Conservation (phyloP, 805 yeast species). For the Barnettozyma vustinii region DNA sequence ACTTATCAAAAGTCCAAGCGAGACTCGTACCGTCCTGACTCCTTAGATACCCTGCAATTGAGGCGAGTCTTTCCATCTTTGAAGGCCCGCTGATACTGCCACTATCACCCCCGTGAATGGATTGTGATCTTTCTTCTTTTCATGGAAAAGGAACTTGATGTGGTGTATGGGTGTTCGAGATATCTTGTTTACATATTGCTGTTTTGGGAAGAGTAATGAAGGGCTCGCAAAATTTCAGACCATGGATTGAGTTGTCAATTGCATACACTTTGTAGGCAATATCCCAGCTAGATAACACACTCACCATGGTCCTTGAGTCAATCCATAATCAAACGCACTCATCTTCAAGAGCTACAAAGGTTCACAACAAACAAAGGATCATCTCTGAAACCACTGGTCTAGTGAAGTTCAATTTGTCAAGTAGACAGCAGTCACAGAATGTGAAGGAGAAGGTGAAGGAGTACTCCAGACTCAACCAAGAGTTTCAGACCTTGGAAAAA, state of each 20-base stretch:
- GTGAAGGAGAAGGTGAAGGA: constrained; percentile 11
- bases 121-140: not conserved
- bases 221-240: not conserved
- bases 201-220: constrained; percentile 7
- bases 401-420: constrained; percentile 33
- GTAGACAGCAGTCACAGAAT: not conserved
- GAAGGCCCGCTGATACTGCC: not conserved
- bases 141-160: not conserved
- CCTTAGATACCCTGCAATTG: not conserved
- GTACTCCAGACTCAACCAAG: constrained; percentile 10
- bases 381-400: constrained; percentile 48
- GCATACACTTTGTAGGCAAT: no score
- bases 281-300: no score
- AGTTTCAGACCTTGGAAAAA: constrained; percentile 14
- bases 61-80: constrained; percentile 2
- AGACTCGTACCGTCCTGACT: not conserved
- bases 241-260: not conserved
- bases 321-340: constrained; percentile 3
- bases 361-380: constrained; percentile 31
- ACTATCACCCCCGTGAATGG: not conserved
- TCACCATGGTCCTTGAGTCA: constrained; percentile 7
- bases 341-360: constrained; percentile 2
- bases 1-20: not conserved
- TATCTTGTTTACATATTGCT: constrained; percentile 8
- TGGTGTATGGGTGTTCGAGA: constrained; percentile 4